Conservation (phyloP, 148 eudicot genomes). For the Camellia lanceoleosa region DNA sequence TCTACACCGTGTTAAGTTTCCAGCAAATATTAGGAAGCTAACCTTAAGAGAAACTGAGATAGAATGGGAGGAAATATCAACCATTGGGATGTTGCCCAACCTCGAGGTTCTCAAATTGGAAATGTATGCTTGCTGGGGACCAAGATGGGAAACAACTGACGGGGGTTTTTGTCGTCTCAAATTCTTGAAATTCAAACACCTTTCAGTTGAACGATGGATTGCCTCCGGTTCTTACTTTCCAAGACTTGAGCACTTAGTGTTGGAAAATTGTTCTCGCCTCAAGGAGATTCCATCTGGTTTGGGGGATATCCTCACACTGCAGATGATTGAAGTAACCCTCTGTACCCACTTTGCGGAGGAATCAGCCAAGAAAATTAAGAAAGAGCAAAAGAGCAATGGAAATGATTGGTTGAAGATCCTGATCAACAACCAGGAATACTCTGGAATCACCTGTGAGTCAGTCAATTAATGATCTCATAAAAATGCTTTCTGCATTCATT, state of each 20-base stretch:
- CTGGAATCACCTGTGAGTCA: no score
- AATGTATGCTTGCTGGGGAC: background rate
- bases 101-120: constrained; percentile 16
- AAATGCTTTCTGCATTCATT: no score
- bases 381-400: background rate
- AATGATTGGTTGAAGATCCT: background rate
- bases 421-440: background rate
- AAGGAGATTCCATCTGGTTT: no score
- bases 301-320: no score
- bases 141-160: constrained; percentile 6
- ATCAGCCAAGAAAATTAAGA: constrained; percentile 1
- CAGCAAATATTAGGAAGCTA: background rate
- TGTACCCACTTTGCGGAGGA: background rate
- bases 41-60: background rate
- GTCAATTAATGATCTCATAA: no score
- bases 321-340: constrained; percentile 2
- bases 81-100: background rate
- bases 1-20: background rate
- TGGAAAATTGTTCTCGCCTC: no score
- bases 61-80: background rate
- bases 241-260: no score
- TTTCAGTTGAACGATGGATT: constrained; percentile 12
- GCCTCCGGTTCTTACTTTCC: constrained; percentile 11
- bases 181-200: constrained; percentile 11
- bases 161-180: constrained; percentile 13